Percentiles rank a stretch among this genome's conserved stretches.
Evolutionary conservation across 768 basidiomycete genomes (phyloP).

Genomic region (Lyophyllum decastes): DNA sequence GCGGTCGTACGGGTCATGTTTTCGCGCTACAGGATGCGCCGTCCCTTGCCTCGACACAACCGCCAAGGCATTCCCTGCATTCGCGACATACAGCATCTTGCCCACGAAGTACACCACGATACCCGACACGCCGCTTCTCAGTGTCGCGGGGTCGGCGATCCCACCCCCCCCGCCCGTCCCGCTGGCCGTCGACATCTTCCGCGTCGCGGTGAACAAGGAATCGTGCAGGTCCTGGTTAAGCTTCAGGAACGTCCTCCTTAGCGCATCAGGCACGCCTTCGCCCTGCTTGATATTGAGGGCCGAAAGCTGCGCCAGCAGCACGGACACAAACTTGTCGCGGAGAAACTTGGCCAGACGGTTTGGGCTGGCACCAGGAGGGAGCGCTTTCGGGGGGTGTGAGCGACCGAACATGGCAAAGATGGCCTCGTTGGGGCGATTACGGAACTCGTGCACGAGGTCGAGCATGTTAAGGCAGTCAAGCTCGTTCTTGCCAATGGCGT

Average conservation of each 20-base stretch:
- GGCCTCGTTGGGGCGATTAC: constrained; percentile 73
- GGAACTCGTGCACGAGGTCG: constrained; percentile 90
- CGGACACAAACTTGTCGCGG: constrained; percentile 73
- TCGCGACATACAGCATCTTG: constrained; percentile 85
- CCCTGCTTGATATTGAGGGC: constrained; percentile 43
- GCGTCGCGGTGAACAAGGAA: constrained; percentile 48
- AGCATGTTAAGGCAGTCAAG: constrained; percentile 84
- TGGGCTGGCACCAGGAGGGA: constrained; percentile 49
- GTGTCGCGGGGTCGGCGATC: constrained; percentile 47
- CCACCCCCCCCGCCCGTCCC: constrained; percentile 32
- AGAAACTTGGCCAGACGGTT: constrained; percentile 81
- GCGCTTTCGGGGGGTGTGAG: constrained; percentile 44
- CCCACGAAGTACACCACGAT: constrained; percentile 84
- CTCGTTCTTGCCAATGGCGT: constrained; percentile 80
- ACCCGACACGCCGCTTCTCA: constrained; percentile 77
- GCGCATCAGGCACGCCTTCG: constrained; percentile 71
- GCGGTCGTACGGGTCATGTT: constrained; percentile 90
- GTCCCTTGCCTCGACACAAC: constrained; percentile 80
- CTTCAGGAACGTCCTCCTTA: constrained; percentile 85
- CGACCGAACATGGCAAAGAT: constrained; percentile 97
- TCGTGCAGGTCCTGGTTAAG: constrained; percentile 85
- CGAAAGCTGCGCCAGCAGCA: constrained; percentile 61
- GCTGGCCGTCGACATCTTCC: constrained; percentile 79
- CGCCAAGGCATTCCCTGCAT: constrained; percentile 85
- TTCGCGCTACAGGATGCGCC: constrained; percentile 71